A percentile compares a stretch with the other conserved stretches of the same genome.
Evolutionary conservation across 768 basidiomycete species (phyloP).

Genomic region (Leucogyrophana mollusca): DNA sequence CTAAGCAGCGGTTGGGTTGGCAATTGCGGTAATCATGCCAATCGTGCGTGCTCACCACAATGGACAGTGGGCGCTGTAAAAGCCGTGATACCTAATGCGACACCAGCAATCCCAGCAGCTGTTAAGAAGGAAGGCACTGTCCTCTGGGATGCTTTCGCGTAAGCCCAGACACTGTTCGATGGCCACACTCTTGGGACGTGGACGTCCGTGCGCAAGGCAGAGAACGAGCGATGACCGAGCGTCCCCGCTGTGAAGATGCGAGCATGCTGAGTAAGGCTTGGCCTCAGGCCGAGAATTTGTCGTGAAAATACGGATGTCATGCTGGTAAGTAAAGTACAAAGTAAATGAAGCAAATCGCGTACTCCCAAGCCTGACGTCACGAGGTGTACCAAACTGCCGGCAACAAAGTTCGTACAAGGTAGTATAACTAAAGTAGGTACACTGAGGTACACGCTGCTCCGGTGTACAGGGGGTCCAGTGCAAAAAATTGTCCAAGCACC

Average conservation of each 20-base stretch:
- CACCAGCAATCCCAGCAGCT: constrained; percentile 35
- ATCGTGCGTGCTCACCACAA: constrained; percentile 43
- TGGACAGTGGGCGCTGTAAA: constrained; percentile 36
- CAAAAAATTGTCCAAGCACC: too few relatives aligned
- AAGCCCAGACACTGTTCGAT: background rate
- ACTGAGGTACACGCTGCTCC: too few relatives aligned
- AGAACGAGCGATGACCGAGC: background rate
- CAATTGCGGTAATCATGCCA: background rate
- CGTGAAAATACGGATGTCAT: constrained; percentile 14
- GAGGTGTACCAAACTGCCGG: too few relatives aligned
- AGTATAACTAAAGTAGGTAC: too few relatives aligned
- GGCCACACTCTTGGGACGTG: constrained; percentile 1
- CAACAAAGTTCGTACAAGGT: too few relatives aligned
- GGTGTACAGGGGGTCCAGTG: too few relatives aligned
- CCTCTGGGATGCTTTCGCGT: constrained; percentile 6
- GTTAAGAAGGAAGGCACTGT: constrained; percentile 18
- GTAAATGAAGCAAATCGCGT: background rate
- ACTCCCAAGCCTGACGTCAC: too few relatives aligned
- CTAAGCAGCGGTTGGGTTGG: constrained; percentile 11
- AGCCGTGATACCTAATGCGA: constrained; percentile 45
- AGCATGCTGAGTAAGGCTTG: constrained; percentile 5
- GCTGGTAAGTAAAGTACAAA: background rate
- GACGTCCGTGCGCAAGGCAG: constrained; percentile 1
- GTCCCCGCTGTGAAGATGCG: constrained; percentile 1
- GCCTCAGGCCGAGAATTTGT: constrained; percentile 14